A percentile compares a stretch with the other conserved stretches of the same genome.
Conservation (phyloP, 2,329 filamentous ascomycete genomes). For the Trichoderma endophyticum region DNA sequence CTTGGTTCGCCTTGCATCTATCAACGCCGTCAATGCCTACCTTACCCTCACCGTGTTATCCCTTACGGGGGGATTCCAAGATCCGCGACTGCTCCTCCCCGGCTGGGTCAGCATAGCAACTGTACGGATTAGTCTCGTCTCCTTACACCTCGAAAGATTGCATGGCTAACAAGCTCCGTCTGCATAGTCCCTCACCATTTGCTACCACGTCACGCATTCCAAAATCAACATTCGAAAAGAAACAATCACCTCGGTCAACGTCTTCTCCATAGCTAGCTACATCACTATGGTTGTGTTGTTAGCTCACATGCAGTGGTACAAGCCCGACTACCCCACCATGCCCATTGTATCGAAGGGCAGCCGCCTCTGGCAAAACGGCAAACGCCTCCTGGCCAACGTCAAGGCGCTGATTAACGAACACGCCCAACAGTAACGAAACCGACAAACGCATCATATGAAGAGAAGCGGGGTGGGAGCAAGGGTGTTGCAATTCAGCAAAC, state of each 20-base stretch:
- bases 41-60: conserved; percentile 70
- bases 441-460: too few species aligned
- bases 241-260: conserved; percentile 71
- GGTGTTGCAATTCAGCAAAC: neutral
- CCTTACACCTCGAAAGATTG: neutral
- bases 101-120: conserved; percentile 77
- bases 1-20: conserved; percentile 73
- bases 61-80: conserved; percentile 65
- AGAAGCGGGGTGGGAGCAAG: too few species aligned
- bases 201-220: conserved; percentile 74
- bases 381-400: conserved; percentile 29
- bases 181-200: conserved; percentile 62
- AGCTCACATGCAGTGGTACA: conserved; percentile 61
- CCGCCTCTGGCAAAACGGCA: conserved; percentile 36
- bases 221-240: conserved; percentile 78
- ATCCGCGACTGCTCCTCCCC: conserved; percentile 67
- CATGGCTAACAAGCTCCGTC: neutral
- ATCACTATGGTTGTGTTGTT: conserved; percentile 70
- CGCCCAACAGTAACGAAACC: conserved; percentile 27
- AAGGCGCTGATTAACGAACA: conserved; percentile 32
- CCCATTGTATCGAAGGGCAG: conserved; percentile 49
- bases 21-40: conserved; percentile 72
- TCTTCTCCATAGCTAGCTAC: conserved; percentile 74
- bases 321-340: conserved; percentile 59
- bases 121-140: conserved; percentile 41